phyloP scores from a whole-genome alignment of 2,329 filamentous ascomycete genomes.

The Penicillium thymicola region DNA sequence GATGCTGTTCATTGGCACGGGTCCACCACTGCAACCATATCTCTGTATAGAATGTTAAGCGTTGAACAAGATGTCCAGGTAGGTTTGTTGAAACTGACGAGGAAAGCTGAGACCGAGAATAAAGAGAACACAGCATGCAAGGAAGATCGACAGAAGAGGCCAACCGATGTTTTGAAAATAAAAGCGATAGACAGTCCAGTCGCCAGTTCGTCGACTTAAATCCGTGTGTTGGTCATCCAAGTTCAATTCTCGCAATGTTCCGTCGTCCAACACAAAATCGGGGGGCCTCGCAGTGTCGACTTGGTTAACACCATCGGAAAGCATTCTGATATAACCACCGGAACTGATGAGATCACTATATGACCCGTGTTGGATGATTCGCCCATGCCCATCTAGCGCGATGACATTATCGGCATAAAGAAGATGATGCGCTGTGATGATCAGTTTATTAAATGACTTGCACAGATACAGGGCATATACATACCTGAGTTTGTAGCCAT shows the following conservation, averaged over 20 bases:
- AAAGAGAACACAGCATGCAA: conserved; percentile 19
- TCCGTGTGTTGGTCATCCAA: conserved; percentile 13
- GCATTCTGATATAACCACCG: conserved; percentile 17
- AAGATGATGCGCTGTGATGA: conserved; percentile 21
- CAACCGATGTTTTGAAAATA: conserved; percentile 29
- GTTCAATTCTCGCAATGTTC: conserved; percentile 23
- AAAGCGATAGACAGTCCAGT: conserved; percentile 33
- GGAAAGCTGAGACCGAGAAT: conserved; percentile 28
- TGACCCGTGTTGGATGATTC: conserved; percentile 29
- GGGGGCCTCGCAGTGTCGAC: conserved; percentile 3
- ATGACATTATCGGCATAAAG: conserved; percentile 32
- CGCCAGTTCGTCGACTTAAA: conserved; percentile 29
- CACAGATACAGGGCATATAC: not conserved
- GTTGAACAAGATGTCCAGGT: not conserved
- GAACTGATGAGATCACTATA: conserved; percentile 23
- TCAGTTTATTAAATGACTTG: not conserved
- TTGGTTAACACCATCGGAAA: not conserved
- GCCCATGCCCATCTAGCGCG: conserved; percentile 25
- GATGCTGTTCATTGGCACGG: conserved; percentile 18
- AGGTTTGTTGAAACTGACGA: conserved; percentile 8
- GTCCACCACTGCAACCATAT: conserved; percentile 30
- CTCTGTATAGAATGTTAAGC: conserved; percentile 7
- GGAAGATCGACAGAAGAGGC: conserved; percentile 12
- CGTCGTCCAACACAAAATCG: conserved; percentile 16
- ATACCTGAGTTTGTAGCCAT: conserved; percentile 29